Base-by-base conservation (phyloP, 176 grass and related monocot genomes). In the Avena sativa region DNA sequence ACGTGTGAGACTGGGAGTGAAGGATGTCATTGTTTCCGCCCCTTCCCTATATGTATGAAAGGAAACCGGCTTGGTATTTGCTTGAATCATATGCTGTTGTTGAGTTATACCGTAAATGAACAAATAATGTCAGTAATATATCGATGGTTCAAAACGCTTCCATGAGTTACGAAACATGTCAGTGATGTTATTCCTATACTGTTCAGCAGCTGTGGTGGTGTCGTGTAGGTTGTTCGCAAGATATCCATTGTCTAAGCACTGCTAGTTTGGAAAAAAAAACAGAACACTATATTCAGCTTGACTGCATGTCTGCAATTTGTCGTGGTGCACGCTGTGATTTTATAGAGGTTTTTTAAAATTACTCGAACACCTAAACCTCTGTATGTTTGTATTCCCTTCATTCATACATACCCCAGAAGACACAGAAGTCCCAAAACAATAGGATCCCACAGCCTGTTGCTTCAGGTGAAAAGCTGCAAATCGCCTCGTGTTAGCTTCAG, bases 21-120 rank as follows among this genome's bases (percentile, higher is more conserved):
- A 80, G 44, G 6, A 13, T 79, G 26, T 15, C 11, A 20, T 43
- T 58, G 1, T 58, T 86, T 80, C 36, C 0, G 5, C 67, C 16
- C 32, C 9, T 48, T n/a, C n/a, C n/a, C n/a, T n/a, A n/a, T n/a
- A n/a, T n/a, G n/a, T n/a, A n/a, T n/a, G n/a, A n/a, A n/a, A n/a
- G n/a, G n/a, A 44, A 57, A 57, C 47, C 9, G 16, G 7, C 52
- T 73, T 83, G 59, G 9, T 72, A 84, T 64, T 72, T 34, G 9
- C 57, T n/a, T 73, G 23, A 19, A 19, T 32, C 40, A 43, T 0
- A 9, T 78, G 51, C 63, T 26, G 51, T 74, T 75, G 20, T 73
- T 46, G 32, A 52, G 6, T 57, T 30, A 12, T 32, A 32, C 43
- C 64, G 59, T 84, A 89, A 72, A 73, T 82, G 47, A 48, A 57